Percentiles rank a stretch among this genome's conserved stretches.
These are phyloP conservation scores for Fomitopsis serialis DNA, from an alignment of 768 basidiomycete genomes.

Conservation along the genomic window DNA sequence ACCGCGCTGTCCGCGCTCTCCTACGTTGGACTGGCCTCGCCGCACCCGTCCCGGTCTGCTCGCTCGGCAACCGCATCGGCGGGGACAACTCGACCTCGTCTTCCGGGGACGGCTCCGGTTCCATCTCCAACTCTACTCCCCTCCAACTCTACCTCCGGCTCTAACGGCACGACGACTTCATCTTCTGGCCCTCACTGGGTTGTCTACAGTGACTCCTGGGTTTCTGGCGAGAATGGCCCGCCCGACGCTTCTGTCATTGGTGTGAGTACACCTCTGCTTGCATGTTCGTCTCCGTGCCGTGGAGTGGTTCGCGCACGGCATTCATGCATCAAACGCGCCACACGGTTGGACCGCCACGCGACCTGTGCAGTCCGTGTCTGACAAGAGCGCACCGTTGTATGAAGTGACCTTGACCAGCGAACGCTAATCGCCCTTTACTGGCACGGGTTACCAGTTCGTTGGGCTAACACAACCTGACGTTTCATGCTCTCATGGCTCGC, in stretches of 20 bases:
- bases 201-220: constrained; percentile 36
- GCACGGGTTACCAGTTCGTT: not conserved
- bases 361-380: no score
- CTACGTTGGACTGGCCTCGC: not conserved
- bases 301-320: no score
- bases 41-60: constrained; percentile 2
- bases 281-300: no score
- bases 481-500: no score
- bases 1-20: not conserved
- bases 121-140: not conserved
- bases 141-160: constrained; percentile 10
- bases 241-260: constrained; percentile 40
- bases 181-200: constrained; percentile 49
- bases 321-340: no score
- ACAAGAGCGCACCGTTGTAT: no score
- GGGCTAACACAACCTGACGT: no score
- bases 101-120: not conserved
- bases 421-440: no score
- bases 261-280: constrained; percentile 24
- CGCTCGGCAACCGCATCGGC: not conserved
- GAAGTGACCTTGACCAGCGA: no score
- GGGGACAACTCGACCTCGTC: not conserved
- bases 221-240: constrained; percentile 41
- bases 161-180: constrained; percentile 15
- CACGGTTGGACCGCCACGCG: no score